Base-by-base conservation (phyloP, 2,329 filamentous ascomycete genomes). In the Tolypocladium amazonense region DNA sequence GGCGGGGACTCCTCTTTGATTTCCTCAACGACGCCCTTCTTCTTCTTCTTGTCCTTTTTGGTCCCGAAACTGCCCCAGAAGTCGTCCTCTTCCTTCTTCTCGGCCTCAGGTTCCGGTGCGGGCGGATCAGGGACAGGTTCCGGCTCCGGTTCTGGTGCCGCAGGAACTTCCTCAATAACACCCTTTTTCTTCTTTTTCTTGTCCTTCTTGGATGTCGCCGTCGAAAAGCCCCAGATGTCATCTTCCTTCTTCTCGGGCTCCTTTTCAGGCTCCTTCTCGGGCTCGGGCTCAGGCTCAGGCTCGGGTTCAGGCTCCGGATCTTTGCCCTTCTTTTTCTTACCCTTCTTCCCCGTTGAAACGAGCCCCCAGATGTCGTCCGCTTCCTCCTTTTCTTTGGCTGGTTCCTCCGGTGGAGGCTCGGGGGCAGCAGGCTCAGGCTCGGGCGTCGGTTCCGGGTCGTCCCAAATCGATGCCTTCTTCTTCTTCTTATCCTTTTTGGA, bases 401-500 rank as follows among this genome's bases (percentile, higher is more conserved):
- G 41, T n/a, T 62, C 63, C 43, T 60, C 52, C 1, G 38, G 43
- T 1, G 30, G 20, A 9, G 57, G 41, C 2, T 64, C 61, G 9
- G 59, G 57, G 0, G 54, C 56, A n/a, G 67, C 61, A 18, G 65
- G 63, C 27, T 66, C 65, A 27, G 68, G 65, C 4, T 60, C 65
- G 0, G 63, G 64, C 14, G 65, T 60, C 56, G 61, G 55, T 18
- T 68, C 65, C 25, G 63, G 59, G 3, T 65, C 65, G 27, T 65
- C 67, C 64, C 65, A 67, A n/a, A 64, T 55, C 27, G 66, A 65
- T 55, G 62, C 52, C 55, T 69, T 65, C 47, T 65, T 64, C 55
- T 71, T 67, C 62, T 71, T 68, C 61, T 66, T 66, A n/a, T 68
- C 68, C 55, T 68, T 71, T 61, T 72, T 74, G n/a, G 59, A 60